Base-by-base conservation (phyloP, 1,284 basidiomycete genomes). In the Ceratobasidium sp. region DNA sequence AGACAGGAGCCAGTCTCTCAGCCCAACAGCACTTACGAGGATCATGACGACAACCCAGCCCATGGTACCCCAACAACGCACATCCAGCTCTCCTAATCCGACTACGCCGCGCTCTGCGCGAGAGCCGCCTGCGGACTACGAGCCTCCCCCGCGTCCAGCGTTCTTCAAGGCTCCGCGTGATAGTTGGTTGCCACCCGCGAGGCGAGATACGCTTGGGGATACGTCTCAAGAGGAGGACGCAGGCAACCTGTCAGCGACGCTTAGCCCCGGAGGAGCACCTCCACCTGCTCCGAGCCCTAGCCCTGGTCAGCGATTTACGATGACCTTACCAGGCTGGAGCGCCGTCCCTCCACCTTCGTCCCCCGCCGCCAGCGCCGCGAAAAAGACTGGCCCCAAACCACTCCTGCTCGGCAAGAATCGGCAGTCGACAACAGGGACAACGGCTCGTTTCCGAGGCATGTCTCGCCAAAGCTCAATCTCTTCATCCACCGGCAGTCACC, bases 401-500 rank as follows among this genome's bases (percentile, higher is more conserved):
- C 73, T 75, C n/a, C 35, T 73, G 67, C 61, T 75, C 18, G 74
- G 74, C 28, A 75, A 70, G 32, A 55, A 49, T 23, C 67, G 66
- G 14, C 55, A 49, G 35, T 21, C 72, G 46, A 43, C 64, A 5
- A 57, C 67, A 66, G 47, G 28, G 35, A 30, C 72, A 23, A 18
- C 69, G 23, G 35, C 72, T n/a, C 66, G 49, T 47, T 61, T 58
- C 47, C 70, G 58, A 35, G 49, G 38, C 57, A 74, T 47, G 61
- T 75, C 74, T 13, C 58, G 74, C 11, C 74, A 73, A 16, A 73
- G 73, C 38, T 75, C 74, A 8, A 54, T 75, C 28, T 75, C 73
- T n/a, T 75, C 74, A 18, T 58, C 61, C 14, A 44, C 55, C n/a
- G 72, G 55, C n/a, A 67, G 66, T 28, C 57, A 61, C 18, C 73